These are phyloP conservation scores for Endogone sp. DNA, from an alignment of 192 early-diverging fungal species.

Conservation along the genomic window DNA sequence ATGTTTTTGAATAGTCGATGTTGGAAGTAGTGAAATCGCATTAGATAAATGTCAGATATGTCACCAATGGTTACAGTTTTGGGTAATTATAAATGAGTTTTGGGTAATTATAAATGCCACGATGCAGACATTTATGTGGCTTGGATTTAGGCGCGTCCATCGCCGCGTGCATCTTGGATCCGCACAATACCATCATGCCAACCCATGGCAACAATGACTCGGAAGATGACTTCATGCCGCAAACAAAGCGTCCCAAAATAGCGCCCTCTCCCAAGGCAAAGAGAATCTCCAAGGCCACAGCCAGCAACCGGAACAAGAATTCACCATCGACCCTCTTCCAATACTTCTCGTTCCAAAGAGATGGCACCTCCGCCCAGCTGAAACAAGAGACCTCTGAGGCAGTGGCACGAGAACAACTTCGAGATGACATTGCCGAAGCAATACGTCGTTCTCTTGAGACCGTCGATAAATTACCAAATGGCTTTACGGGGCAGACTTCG, in stretches of 20 bases:
- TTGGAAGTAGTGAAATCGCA: too few relatives aligned
- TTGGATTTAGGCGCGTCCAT: background rate
- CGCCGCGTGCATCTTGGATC: background rate
- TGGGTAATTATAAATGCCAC: too few relatives aligned
- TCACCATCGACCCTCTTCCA: background rate
- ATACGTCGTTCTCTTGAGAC: background rate
- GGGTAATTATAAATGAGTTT: too few relatives aligned
- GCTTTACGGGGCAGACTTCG: background rate
- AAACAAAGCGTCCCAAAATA: background rate
- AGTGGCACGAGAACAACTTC: background rate
- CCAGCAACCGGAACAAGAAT: background rate
- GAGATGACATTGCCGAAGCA: background rate
- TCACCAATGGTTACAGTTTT: too few relatives aligned
- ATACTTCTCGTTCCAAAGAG: background rate
- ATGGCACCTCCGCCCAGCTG: too few relatives aligned
- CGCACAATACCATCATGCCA: background rate
- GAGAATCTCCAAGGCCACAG: background rate
- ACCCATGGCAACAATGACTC: background rate
- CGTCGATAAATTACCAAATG: background rate
- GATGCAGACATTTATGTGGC: too few relatives aligned
- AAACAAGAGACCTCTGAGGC: too few relatives aligned
- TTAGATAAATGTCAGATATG: too few relatives aligned
- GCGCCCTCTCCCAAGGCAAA: background rate
- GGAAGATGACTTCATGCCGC: background rate
- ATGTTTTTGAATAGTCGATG: too few relatives aligned